Evolutionary conservation across 2,329 filamentous ascomycete genomes (phyloP).

Genomic region (Gaeumannomyces tritici): DNA sequence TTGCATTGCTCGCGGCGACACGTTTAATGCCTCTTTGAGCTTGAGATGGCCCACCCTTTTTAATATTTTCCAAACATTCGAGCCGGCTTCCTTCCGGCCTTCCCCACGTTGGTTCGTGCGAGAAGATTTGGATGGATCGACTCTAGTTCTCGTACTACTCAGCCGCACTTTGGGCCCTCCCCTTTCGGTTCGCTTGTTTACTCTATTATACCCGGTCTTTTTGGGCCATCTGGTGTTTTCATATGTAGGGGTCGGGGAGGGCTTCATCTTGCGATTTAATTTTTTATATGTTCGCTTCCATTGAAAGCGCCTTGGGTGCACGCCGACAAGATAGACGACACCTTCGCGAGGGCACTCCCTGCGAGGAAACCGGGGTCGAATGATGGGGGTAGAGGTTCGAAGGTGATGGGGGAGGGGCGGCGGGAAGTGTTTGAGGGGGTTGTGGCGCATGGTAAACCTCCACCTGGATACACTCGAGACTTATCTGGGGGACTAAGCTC

Average conservation of each 20-base stretch:
- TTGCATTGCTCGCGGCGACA: constrained; percentile 22
- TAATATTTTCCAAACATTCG: neutral
- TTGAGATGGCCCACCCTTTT: neutral
- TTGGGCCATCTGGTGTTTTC: constrained; percentile 19
- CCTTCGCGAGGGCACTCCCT: neutral
- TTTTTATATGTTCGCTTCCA: neutral
- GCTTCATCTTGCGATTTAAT: constrained; percentile 13
- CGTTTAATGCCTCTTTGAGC: constrained; percentile 18
- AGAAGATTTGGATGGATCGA: neutral
- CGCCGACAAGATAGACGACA: neutral
- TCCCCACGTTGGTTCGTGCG: neutral
- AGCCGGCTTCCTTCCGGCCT: neutral
- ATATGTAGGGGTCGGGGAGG: constrained; percentile 17
- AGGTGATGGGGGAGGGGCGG: constrained; percentile 3
- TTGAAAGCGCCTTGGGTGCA: neutral
- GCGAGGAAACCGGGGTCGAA: neutral
- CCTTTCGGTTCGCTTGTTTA: constrained; percentile 24
- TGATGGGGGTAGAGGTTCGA: constrained; percentile 1
- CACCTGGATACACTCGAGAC: neutral
- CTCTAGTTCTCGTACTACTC: constrained; percentile 16
- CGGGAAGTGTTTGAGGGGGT: neutral
- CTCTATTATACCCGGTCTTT: constrained; percentile 31
- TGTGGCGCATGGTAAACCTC: neutral
- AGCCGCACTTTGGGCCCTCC: constrained; percentile 15
- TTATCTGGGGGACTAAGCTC: constrained; percentile 2